Evolutionary conservation across 1,284 basidiomycete genomes (phyloP), one percentile per base, ranked within the genome.

Genomic region (Leccinum pallidistipes): DNA sequence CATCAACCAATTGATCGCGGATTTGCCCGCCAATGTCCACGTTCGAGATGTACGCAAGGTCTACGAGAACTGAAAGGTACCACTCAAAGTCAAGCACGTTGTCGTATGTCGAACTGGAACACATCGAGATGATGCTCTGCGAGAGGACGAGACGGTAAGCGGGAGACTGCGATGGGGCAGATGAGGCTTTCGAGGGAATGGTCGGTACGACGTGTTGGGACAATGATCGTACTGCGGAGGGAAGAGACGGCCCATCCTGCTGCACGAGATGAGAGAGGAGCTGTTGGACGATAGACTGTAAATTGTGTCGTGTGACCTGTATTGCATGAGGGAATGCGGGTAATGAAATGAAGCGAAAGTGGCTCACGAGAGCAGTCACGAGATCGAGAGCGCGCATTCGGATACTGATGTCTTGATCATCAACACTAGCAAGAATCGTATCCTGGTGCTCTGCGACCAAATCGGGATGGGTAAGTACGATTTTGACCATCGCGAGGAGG

Each of bases 71-170:
- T 8, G 95, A 97, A 29, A 98, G 81, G 72, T 95, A 97, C 97
- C 97, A 99, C 69, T 96, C 91, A 71, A 98, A 98, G 76, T 98
- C 95, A 43, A 83, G 83, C 40, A 99, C 84, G 70, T 96, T 91
- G 58, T 88, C 87, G 70, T 97, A 99, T 7, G 90, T 90, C 60
- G 91, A 87, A 62, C 86, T 83, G 5, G 91, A 88, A 63, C 94
- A 91, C 67, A 97, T 90, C 24, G 82, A 78, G n/a, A 98, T 81
- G 62, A 98, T 91, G 8, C 87, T 83, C 64, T 91, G 88, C 0
- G 91, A 84, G 36, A 98, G 85, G 59, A 88, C 86, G 24, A 94
- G 81, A 10, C 95, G 90, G 72, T 98, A 97, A 5, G 92, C 87
- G 0, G 91, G 83, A 7, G 89, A 87, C 69, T 85, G 86, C 10